Percentiles rank a stretch among this genome's conserved stretches.
Evolutionary conservation across 1,139 yeast species (phyloP).

Genomic region (Wickerhamomyces sp.): DNA sequence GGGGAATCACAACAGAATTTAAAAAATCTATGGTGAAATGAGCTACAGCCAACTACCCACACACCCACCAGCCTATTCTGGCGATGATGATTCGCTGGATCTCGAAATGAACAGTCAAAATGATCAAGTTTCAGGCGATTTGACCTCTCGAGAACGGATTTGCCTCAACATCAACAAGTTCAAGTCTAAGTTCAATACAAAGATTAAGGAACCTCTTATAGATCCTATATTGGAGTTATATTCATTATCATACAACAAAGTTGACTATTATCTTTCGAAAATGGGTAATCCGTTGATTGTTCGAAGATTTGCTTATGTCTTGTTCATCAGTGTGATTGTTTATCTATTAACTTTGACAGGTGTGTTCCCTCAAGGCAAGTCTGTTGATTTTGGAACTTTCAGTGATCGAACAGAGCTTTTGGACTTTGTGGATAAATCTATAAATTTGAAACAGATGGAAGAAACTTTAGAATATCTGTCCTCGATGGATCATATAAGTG

Average conservation of each 20-base stretch:
- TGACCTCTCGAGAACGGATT: conserved; percentile 8
- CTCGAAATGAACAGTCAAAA: conserved; percentile 4
- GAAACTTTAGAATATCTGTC: conserved; percentile 72
- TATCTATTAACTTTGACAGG: conserved; percentile 56
- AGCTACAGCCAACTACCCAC: conserved; percentile 1
- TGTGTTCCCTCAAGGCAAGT: conserved; percentile 40
- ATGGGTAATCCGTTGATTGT: conserved; percentile 85
- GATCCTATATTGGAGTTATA: conserved; percentile 69
- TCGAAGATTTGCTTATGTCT: conserved; percentile 67
- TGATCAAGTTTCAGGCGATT: not conserved
- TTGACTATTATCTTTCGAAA: conserved; percentile 55
- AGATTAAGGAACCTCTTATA: conserved; percentile 50
- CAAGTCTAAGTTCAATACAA: conserved; percentile 35
- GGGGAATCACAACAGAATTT: not conserved
- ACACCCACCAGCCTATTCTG: conserved; percentile 1
- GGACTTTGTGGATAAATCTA: conserved; percentile 41
- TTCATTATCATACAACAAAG: conserved; percentile 36
- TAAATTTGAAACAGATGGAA: conserved; percentile 57
- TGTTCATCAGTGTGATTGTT: conserved; percentile 52
- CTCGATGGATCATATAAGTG: conserved; percentile 82
- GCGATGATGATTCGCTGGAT: not conserved
- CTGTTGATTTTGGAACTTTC: conserved; percentile 54
- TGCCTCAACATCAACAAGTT: conserved; percentile 5
- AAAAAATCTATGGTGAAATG: not conserved
- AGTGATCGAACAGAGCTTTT: conserved; percentile 52